Conservation (phyloP, 1,139 yeast genomes). For the Candida sanyaensis region DNA sequence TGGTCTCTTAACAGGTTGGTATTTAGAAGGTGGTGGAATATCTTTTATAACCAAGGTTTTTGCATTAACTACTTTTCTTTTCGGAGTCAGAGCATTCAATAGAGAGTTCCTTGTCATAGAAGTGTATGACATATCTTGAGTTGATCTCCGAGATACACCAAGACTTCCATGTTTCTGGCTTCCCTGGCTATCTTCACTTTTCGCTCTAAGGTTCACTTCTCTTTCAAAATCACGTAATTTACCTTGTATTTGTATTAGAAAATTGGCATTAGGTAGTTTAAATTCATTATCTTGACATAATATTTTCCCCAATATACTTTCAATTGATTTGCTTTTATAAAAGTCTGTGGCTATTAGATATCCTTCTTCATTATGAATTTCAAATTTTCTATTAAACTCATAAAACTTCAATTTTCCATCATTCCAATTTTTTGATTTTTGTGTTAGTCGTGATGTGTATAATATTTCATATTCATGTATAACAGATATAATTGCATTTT, state of each 20-base stretch:
- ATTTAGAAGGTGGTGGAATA: background rate
- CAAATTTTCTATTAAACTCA: conserved; percentile 49
- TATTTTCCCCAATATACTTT: conserved; percentile 12
- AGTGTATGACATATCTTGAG: background rate
- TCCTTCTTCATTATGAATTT: conserved; percentile 31
- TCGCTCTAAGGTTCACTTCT: conserved; percentile 11
- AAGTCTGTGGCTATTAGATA: conserved; percentile 31
- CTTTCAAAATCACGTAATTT: conserved; percentile 15
- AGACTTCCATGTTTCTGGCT: background rate
- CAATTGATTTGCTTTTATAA: conserved; percentile 15
- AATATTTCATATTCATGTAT: conserved; percentile 9
- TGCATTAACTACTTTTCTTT: background rate
- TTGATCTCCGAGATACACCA: background rate
- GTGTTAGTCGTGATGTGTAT: conserved; percentile 32
- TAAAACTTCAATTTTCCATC: conserved; percentile 54
- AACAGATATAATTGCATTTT: conserved; percentile 3
- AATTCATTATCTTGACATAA: conserved; percentile 18
- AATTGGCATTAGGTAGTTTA: conserved; percentile 16
- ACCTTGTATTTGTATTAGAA: conserved; percentile 19
- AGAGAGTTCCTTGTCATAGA: background rate
- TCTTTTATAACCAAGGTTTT: background rate
- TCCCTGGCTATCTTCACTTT: background rate
- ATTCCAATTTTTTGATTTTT: conserved; percentile 55
- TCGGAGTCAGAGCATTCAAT: background rate
- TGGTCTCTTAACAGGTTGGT: background rate